Base-by-base conservation (phyloP, 1,284 basidiomycete species). In the Cryptococcus hybrid region DNA sequence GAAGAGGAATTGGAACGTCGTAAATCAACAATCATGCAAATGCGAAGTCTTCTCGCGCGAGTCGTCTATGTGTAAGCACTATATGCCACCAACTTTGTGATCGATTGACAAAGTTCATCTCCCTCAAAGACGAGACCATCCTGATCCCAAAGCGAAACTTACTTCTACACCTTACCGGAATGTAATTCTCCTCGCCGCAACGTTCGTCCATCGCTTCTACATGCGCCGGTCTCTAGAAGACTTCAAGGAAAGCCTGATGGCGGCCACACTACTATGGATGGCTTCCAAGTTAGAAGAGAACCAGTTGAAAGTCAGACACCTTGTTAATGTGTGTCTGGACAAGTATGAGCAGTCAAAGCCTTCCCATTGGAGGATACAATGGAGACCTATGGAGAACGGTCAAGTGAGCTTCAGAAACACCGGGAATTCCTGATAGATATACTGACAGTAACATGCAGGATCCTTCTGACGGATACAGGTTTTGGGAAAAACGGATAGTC, bases 121-220 rank as follows among this genome's bases (percentile, higher is more conserved):
- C 18, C 18, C 18, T 18, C 18, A 18, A 18, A 18, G 18, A 18
- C 18, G 18, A 18, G 18, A 18, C 34, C 37, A 38, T 24, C 39
- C 4, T 3, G 30, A 42, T 15, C 7, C 49, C 30, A 9, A 24
- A 12, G 12, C n/a, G 40, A n/a, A 40, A 42, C 4, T 5, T n/a
- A 15, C 18, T 12, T 15, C 36, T n/a, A 39, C 49, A 52, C 47
- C 47, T 15, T 51, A 42, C 34, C 63, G 70, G 54, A 68, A 68
- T 7, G 62, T 69, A 7, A 83, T 92, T 79, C 88, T 87, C 60
- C 88, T 88, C 35, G 91, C 90, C 13, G 88, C 90, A 35, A 89
- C 88, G 3, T 91, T 91, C 83, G 88, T 95, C 62, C 93, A 96
- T 76, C 85, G 93, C 11, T 96, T 96, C 78, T 96, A 90, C 79